Percentiles rank a stretch among this genome's conserved stretches.
Evolutionary conservation across 2,329 filamentous ascomycete genomes (phyloP).

Genomic region (Neopestalotiopsis clavispora): DNA sequence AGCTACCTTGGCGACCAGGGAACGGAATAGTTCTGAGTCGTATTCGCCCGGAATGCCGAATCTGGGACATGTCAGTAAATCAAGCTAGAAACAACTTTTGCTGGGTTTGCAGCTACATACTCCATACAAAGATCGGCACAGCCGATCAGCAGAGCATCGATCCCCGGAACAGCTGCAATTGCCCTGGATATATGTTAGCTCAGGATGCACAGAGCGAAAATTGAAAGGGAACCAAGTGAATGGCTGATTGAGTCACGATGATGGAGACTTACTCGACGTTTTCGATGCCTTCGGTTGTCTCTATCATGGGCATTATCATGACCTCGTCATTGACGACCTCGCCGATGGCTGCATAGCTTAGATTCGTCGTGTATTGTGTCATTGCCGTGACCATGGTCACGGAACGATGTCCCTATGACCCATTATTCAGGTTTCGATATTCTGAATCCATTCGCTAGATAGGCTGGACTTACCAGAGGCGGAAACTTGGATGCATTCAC

Average conservation of each 20-base stretch:
- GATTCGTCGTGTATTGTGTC: constrained; percentile 19
- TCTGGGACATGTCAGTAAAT: constrained; percentile 1
- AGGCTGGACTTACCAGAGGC: constrained; percentile 10
- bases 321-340: constrained; percentile 20
- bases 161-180: constrained; percentile 19
- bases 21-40: constrained; percentile 17
- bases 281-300: constrained; percentile 18
- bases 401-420: constrained; percentile 15
- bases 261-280: constrained; percentile 20
- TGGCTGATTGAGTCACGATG: too few species aligned
- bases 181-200: not conserved
- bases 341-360: constrained; percentile 17
- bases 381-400: constrained; percentile 21
- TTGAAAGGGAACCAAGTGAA: not conserved
- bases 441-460: not conserved
- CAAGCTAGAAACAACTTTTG: not conserved
- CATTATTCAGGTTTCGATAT: not conserved
- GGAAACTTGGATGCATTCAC: constrained; percentile 21
- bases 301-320: constrained; percentile 22
- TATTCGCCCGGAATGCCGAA: constrained; percentile 20
- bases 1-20: constrained; percentile 13
- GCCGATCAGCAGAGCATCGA: constrained; percentile 19
- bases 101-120: not conserved
- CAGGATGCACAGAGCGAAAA: not conserved
- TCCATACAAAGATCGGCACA: constrained; percentile 22